Base-by-base conservation (phyloP, 495 filamentous ascomycete species). In the Trichoderma reesei region DNA sequence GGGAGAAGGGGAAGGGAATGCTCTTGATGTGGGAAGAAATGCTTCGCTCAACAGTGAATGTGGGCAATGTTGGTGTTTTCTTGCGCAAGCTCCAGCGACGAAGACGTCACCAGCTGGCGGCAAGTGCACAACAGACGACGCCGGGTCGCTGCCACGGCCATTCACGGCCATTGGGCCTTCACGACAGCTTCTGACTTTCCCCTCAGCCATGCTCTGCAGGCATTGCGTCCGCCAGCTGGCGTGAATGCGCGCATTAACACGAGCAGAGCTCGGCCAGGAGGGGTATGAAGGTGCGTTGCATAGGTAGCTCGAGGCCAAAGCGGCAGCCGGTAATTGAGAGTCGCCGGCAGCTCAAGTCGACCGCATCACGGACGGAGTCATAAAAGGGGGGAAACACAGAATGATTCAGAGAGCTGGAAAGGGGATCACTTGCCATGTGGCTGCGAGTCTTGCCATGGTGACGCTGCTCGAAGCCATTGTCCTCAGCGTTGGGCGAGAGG, bases 401-500 rank as follows among this genome's bases (percentile, higher is more conserved):
- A 41, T 10, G 41, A 16, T 44, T 44, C 41, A 44, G 3, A 10
- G 41, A 44, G n/a, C 13, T 41, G 41, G n/a, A 16, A 14, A n/a
- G n/a, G 3, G 26, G 42, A 59, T 41, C 60, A 90, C 92, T 87
- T 78, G 96, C 92, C 89, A 97, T 90, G 76, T 96, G 92, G 41
- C 91, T 95, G 72, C 92, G 90, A 63, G 91, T 88, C 84, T 97
- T 97, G 69, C 91, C 92, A 76, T 97, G 92, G 72, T 96, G 92
- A 78, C 90, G 90, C 68, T 83, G 79, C 72, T 77, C 72, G 59
- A 82, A 79, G 67, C 82, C 81, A 67, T 78, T 68, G 65, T 69
- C 70, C 14, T 68, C 62, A n/a, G 70, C 79, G 64, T 76, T 72
- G 61, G 71, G 72, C 80, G 88, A 90, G 66, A 97, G 84, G 79